These are phyloP conservation scores for Stachybotrys chartarum DNA, from an alignment of 2,329 filamentous ascomycete genomes.

Conservation along the genomic window DNA sequence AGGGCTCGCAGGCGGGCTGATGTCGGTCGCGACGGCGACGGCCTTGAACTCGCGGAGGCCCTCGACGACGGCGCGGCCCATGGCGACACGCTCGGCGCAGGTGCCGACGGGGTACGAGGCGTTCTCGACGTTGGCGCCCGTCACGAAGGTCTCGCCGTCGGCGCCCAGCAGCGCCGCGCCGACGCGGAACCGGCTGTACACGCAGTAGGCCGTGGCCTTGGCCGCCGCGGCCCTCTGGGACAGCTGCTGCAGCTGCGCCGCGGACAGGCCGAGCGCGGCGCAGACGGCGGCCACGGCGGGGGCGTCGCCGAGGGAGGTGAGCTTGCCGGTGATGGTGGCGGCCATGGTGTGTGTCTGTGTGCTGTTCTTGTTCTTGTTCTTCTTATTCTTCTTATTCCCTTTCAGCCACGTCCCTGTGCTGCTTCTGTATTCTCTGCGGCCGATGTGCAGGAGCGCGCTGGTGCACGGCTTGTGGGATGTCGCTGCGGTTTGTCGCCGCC, in stretches of 20 bases:
- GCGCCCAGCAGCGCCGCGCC: conserved; percentile 66
- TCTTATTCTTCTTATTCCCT: no score
- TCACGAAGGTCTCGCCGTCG: conserved; percentile 29
- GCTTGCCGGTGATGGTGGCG: conserved; percentile 6
- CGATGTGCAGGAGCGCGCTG: no score
- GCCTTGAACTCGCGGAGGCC: conserved; percentile 60
- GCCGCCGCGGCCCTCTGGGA: conserved; percentile 58
- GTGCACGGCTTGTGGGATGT: no score
- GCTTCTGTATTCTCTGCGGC: no score
- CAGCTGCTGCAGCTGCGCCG: conserved; percentile 58
- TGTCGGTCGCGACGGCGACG: conserved; percentile 79
- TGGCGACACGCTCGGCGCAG: conserved; percentile 87
- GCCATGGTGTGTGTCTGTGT: not conserved
- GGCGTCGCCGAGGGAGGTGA: conserved; percentile 19
- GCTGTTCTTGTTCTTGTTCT: not conserved
- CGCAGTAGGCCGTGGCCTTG: conserved; percentile 79
- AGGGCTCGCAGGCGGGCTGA: conserved; percentile 61
- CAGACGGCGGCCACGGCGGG: conserved; percentile 18
- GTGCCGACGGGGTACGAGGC: conserved; percentile 90
- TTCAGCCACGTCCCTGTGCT: no score
- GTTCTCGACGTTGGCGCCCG: conserved; percentile 88
- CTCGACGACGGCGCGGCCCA: conserved; percentile 68
- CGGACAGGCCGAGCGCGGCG: conserved; percentile 41
- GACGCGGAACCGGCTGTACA: conserved; percentile 88
- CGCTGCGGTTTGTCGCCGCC: no score